phyloP scores from a whole-genome alignment of 192 early-diverging fungal species.

The Coemansia sp. region DNA sequence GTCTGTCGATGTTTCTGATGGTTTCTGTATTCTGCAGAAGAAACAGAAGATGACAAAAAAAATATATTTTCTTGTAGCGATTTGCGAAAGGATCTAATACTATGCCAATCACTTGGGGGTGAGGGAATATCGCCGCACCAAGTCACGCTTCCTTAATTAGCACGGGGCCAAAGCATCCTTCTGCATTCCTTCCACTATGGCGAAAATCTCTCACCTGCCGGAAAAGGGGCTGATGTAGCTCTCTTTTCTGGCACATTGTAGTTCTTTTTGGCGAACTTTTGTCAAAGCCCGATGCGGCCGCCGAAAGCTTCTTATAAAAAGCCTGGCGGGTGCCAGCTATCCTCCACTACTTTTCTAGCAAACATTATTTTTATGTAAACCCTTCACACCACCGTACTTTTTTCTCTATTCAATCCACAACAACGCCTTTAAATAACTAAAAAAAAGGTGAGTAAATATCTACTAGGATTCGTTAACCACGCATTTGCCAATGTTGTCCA shows the following conservation, averaged over 20 bases:
- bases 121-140: background rate
- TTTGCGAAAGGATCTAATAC: background rate
- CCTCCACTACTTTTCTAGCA: background rate
- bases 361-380: background rate
- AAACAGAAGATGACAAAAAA: slow-evolving; percentile 1
- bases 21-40: background rate
- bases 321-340: background rate
- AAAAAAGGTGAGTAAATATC: background rate
- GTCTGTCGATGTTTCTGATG: background rate
- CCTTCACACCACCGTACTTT: background rate
- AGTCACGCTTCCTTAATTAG: background rate
- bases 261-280: background rate
- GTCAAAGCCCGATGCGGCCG: background rate
- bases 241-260: background rate
- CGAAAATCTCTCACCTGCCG: background rate
- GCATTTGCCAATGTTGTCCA: slow-evolving; percentile 7
- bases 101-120: background rate
- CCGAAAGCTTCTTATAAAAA: background rate
- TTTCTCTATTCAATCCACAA: background rate
- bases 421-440: background rate
- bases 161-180: slow-evolving; percentile 1
- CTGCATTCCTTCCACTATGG: slow-evolving; percentile 1
- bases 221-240: background rate
- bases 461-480: slow-evolving; percentile 7
- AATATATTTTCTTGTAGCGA: background rate